Conservation (phyloP, 306 rosid genomes). For the Glycine tomentella region DNA sequence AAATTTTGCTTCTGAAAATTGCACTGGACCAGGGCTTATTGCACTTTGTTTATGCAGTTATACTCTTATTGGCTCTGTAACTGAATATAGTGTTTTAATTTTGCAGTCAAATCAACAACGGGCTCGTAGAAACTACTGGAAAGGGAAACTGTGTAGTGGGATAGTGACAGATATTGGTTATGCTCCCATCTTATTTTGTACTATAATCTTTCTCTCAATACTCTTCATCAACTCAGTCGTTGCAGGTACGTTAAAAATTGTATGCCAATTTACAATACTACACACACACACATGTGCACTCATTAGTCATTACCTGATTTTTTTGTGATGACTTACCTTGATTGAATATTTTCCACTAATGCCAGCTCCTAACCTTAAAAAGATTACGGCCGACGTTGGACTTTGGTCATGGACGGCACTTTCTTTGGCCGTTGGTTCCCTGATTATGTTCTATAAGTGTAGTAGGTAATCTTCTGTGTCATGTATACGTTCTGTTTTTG, state of each 20-base stretch:
- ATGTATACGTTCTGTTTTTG: slow-evolving; percentile 40
- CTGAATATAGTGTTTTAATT: slow-evolving; percentile 45
- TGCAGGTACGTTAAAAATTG: slow-evolving; percentile 62
- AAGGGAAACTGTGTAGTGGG: slow-evolving; percentile 60
- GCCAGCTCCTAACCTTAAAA: slow-evolving; percentile 78
- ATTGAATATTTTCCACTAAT: slow-evolving; percentile 51
- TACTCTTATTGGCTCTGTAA: slow-evolving; percentile 25
- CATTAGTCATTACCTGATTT: not conserved
- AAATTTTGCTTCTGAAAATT: slow-evolving; percentile 23
- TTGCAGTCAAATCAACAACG: slow-evolving; percentile 77
- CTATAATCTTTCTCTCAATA: slow-evolving; percentile 58
- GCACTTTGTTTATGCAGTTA: slow-evolving; percentile 45
- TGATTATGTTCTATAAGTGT: slow-evolving; percentile 85
- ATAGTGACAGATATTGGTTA: slow-evolving; percentile 68
- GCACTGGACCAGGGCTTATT: slow-evolving; percentile 14
- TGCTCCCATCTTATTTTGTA: slow-evolving; percentile 77
- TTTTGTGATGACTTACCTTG: slow-evolving; percentile 44
- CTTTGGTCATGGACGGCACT: slow-evolving; percentile 89
- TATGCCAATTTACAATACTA: slow-evolving; percentile 39
- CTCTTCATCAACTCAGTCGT: slow-evolving; percentile 83
- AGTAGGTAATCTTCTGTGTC: slow-evolving; percentile 69
- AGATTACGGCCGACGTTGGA: slow-evolving; percentile 86
- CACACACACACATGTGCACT: slow-evolving; percentile 3
- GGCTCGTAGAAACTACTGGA: slow-evolving; percentile 59
- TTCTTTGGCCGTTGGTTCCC: slow-evolving; percentile 62